phyloP scores from a whole-genome alignment of 2,329 filamentous ascomycete genomes.

The Colletotrichum salicis region DNA sequence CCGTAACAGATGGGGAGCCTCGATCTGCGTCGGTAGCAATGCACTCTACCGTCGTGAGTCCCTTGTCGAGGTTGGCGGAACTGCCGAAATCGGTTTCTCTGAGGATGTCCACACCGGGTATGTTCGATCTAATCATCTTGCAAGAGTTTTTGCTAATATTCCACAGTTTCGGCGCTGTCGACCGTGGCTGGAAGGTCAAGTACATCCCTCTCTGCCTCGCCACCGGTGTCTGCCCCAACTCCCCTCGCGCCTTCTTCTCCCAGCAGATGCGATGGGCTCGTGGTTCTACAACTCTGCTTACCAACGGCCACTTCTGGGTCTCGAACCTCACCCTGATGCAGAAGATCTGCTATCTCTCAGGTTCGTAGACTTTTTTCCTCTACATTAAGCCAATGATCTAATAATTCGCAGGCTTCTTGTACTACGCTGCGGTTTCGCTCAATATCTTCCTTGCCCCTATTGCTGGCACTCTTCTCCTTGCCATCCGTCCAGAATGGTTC shows the following conservation, averaged over 20 bases:
- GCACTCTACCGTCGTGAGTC: constrained; percentile 52
- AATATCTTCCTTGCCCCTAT: constrained; percentile 53
- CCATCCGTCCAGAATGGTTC: constrained; percentile 52
- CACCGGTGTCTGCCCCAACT: constrained; percentile 55
- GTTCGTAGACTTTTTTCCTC: constrained; percentile 15
- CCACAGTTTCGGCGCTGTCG: constrained; percentile 50
- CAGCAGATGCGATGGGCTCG: constrained; percentile 57
- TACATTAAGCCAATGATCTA: neutral
- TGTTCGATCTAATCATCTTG: constrained; percentile 14
- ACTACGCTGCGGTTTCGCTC: constrained; percentile 53
- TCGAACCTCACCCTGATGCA: constrained; percentile 50
- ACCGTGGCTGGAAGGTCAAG: constrained; percentile 54
- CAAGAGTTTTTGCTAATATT: neutral
- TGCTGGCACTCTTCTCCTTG: constrained; percentile 52
- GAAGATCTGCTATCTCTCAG: constrained; percentile 54
- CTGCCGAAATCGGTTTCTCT: constrained; percentile 54
- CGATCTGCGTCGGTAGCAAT: constrained; percentile 55
- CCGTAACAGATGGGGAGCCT: constrained; percentile 52
- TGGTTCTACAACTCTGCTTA: constrained; percentile 52
- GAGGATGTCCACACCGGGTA: constrained; percentile 57
- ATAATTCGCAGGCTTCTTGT: constrained; percentile 44
- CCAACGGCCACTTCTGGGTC: constrained; percentile 53
- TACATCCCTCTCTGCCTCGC: constrained; percentile 54
- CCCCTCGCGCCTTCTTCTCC: constrained; percentile 53
- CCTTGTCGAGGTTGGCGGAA: constrained; percentile 52